Evolutionary conservation across 495 filamentous ascomycete genomes (phyloP).

Genomic region (Schizothecium vesticola): DNA sequence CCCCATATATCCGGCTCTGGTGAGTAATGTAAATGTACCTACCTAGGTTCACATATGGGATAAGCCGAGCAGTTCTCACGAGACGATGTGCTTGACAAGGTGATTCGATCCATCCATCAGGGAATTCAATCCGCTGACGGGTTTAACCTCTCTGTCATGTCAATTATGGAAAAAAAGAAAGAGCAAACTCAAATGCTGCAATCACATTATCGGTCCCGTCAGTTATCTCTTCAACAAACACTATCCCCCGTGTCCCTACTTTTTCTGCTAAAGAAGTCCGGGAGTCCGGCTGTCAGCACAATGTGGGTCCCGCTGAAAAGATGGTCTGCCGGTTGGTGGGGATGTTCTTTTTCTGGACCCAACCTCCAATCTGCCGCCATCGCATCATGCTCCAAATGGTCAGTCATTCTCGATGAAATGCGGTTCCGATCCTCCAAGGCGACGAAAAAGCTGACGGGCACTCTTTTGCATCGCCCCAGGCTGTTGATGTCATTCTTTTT

Average conservation of each 20-base stretch:
- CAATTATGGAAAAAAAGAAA: no score
- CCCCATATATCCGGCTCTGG: no score
- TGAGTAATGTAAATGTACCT: no score
- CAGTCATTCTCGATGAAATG: neutral
- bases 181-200: no score
- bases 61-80: no score
- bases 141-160: no score
- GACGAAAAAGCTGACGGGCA: neutral
- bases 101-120: no score
- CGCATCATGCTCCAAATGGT: neutral
- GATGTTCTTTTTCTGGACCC: neutral
- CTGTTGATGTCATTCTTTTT: neutral
- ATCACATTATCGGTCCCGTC: no score
- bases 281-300: neutral
- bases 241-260: neutral
- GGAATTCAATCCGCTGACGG: no score
- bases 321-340: neutral
- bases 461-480: neutral
- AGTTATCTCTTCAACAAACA: neutral
- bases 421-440: neutral
- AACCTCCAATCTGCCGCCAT: neutral
- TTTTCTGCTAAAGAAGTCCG: neutral
- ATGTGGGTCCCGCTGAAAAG: neutral
- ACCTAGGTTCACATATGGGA: no score
- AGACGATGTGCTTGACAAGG: no score